Evolutionary conservation across 1,139 yeast genomes (phyloP), one percentile per base, ranked within the genome.

Genomic region (Saccharomyces hybrid): DNA sequence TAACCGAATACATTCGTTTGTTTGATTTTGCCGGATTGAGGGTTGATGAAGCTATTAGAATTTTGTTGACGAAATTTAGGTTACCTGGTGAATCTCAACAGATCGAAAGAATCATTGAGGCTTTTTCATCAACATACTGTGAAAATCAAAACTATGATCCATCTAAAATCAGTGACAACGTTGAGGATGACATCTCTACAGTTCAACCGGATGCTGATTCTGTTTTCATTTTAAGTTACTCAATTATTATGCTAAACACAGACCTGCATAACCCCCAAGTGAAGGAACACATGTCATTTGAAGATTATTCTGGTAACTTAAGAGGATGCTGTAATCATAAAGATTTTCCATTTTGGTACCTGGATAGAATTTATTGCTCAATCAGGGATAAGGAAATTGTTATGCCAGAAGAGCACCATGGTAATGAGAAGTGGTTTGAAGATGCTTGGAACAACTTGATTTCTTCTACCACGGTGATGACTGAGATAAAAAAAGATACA

Each of bases 71-170:
- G 54, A 80, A 88, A 14, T 93, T 95, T 67, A 81, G 99, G 70
- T 77, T 95, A 54, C 99, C 99, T 0, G 99, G 99, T 52, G 99
- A 95, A 71, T 85, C 97, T 0, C 98, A 90, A 66, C 96, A 89
- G 68, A 93, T 95, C 68, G 98, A 91, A 69, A 80, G 96, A 65
- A 81, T 93, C 19, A 88, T 95, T 47, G 97, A 91, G 65, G 77
- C 82, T 21, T 93, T 95, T 72, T 91, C 96, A 4, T 84, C 82
- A 50, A 81, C 86, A 60, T 95, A 89, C 70, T 87, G 87, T 6
- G 74, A 73, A 21, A 79, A 84, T 57, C 89, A 84, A 61, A 64
- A 69, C 6, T 74, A 73, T 52, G 72, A 65, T 14, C 56, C 60
- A 1, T 60, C 60, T 21, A 65, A 63, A 21, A 64, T 66, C 12